A percentile compares a stretch with the other conserved stretches of the same genome.
These are phyloP conservation scores for Cutaneotrichosporon dermatis DNA, from an alignment of 1,284 basidiomycete species.

Conservation along the genomic window DNA sequence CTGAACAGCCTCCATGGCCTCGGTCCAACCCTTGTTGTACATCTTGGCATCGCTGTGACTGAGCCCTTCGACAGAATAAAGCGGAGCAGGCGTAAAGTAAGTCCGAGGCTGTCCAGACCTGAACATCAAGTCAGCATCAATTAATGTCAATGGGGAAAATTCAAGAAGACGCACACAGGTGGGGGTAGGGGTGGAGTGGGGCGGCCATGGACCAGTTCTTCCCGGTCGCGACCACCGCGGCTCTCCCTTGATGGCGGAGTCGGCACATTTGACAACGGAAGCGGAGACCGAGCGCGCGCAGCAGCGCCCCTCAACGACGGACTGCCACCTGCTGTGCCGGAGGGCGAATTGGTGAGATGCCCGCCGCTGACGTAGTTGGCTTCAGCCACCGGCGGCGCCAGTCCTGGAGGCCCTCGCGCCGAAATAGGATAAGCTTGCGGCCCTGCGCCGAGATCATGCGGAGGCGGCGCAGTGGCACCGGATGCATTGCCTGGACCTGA, in stretches of 20 bases:
- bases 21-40: conserved; percentile 8
- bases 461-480: background rate
- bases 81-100: conserved; percentile 8
- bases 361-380: background rate
- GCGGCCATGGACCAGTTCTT: background rate
- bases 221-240: background rate
- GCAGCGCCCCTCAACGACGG: background rate
- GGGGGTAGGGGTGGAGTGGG: too few relatives aligned
- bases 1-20: conserved; percentile 10
- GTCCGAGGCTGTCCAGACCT: background rate
- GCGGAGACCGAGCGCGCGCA: background rate
- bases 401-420: background rate
- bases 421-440: background rate
- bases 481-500: background rate
- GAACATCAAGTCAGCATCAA: background rate
- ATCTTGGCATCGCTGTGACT: background rate
- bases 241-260: background rate
- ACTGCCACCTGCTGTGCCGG: background rate
- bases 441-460: background rate
- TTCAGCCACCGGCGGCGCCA: background rate
- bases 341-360: background rate
- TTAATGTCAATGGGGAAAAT: too few relatives aligned
- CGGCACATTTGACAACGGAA: background rate
- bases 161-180: too few relatives aligned
- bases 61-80: background rate